Evolutionary conservation across 176 grass and related monocot species (phyloP).

Genomic region (Saccharum officinarum): DNA sequence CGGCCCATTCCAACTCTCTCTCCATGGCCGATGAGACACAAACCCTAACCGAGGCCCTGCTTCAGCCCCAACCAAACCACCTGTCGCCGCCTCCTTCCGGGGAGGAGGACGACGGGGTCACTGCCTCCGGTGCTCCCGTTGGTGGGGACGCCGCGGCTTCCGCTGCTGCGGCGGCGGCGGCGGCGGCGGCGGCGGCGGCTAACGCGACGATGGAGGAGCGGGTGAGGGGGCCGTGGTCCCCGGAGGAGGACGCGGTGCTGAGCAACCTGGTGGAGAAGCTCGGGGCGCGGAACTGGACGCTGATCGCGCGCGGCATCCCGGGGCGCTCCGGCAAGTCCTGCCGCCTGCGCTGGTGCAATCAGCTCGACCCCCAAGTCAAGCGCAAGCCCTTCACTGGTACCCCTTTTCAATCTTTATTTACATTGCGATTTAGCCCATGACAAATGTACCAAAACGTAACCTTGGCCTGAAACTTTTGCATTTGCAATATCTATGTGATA

Average conservation of each 20-base stretch:
- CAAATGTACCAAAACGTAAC: neutral
- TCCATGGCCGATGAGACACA: slow-evolving; percentile 14
- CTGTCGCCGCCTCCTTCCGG: slow-evolving; percentile 40
- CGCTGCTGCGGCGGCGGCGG: neutral
- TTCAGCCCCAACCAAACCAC: slow-evolving; percentile 17
- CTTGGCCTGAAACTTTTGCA: neutral
- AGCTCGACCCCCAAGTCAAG: slow-evolving; percentile 96
- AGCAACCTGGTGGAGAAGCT: slow-evolving; percentile 63
- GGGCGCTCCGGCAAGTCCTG: slow-evolving; percentile 93
- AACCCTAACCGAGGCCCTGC: neutral
- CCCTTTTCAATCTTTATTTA: neutral
- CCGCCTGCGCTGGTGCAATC: slow-evolving; percentile 98
- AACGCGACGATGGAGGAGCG: slow-evolving; percentile 45
- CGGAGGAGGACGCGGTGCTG: slow-evolving; percentile 77
- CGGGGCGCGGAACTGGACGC: slow-evolving; percentile 90
- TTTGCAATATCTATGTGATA: neutral
- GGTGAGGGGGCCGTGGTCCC: slow-evolving; percentile 89
- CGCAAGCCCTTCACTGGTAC: slow-evolving; percentile 96
- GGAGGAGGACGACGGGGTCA: slow-evolving; percentile 47
- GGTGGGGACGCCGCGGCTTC: slow-evolving; percentile 14
- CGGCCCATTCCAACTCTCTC: neutral
- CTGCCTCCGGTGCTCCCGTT: neutral
- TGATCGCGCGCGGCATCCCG: slow-evolving; percentile 74
- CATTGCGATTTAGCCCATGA: slow-evolving; percentile 12
- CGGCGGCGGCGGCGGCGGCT: neutral